Percentiles rank a stretch among this genome's conserved stretches.
phyloP scores from a whole-genome alignment of 2,329 filamentous ascomycete species.

The Fusarium euwallaceae region DNA sequence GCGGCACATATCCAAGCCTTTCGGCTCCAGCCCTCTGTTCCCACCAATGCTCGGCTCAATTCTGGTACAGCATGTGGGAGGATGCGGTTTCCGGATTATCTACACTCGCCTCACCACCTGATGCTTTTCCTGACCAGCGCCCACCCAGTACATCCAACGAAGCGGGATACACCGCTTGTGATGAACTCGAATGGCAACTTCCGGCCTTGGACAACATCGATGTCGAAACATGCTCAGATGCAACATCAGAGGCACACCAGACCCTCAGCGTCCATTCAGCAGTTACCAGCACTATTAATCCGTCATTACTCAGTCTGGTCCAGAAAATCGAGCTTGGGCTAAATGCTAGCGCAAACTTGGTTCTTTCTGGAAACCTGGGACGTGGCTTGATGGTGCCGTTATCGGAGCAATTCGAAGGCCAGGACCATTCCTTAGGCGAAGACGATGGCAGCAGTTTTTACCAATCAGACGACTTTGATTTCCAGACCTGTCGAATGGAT shows the following conservation, averaged over 20 bases:
- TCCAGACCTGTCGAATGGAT: background rate
- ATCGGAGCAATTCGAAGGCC: background rate
- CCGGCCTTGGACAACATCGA: background rate
- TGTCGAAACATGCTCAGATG: background rate
- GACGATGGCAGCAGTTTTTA: background rate
- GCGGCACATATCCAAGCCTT: background rate
- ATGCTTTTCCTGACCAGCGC: background rate
- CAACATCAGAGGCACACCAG: background rate
- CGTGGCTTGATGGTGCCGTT: background rate
- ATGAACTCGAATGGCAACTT: background rate
- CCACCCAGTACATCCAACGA: background rate
- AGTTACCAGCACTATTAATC: background rate
- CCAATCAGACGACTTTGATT: background rate
- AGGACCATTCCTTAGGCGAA: background rate
- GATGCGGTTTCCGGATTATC: background rate
- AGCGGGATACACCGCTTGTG: background rate
- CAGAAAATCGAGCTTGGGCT: background rate
- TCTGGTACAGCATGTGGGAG: background rate
- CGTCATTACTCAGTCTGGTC: background rate
- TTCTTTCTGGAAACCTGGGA: background rate
- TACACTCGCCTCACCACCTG: background rate
- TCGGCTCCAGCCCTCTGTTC: background rate
- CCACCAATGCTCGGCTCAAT: background rate
- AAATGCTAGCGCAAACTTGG: background rate
- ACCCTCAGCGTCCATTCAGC: background rate